Evolutionary conservation across 108 stramenopile species (phyloP).

Genomic region (Discostella pseudostelligera): DNA sequence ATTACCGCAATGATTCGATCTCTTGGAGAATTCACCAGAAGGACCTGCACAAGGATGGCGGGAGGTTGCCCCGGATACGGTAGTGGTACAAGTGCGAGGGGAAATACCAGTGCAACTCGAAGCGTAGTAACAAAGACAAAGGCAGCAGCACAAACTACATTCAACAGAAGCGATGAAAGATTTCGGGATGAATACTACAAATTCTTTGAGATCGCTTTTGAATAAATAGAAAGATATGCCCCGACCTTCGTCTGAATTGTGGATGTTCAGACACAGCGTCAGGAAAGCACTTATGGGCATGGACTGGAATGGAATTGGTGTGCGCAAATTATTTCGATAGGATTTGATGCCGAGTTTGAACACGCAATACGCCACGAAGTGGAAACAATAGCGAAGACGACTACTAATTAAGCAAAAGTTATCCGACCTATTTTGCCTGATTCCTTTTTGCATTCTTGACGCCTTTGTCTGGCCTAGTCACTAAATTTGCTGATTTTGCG

Average conservation of each 20-base stretch:
- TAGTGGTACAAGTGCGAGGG: not conserved
- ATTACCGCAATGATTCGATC: conserved; percentile 7
- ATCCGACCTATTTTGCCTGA: not conserved
- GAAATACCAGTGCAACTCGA: conserved; percentile 3
- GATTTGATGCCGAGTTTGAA: too few species aligned
- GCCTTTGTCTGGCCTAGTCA: conserved; percentile 90
- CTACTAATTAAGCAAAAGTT: too few species aligned
- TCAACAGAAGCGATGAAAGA: conserved; percentile 6
- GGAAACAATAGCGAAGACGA: too few species aligned
- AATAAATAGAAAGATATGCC: not conserved
- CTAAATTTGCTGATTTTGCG: conserved; percentile 75
- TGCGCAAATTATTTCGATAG: too few species aligned
- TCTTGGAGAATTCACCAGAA: conserved; percentile 9
- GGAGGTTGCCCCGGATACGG: conserved; percentile 24
- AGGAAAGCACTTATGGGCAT: too few species aligned
- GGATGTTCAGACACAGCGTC: too few species aligned
- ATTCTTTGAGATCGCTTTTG: conserved; percentile 21
- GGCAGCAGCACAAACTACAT: not conserved
- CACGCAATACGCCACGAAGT: too few species aligned
- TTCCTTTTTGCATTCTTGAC: conserved; percentile 96
- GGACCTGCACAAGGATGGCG: conserved; percentile 11
- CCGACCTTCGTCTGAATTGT: too few species aligned
- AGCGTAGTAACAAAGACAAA: conserved; percentile 9
- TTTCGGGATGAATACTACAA: conserved; percentile 24
- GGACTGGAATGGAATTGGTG: too few species aligned